phyloP scores from a whole-genome alignment of 371 early-diverging fungal genomes.

The Haplosporangium sp. region DNA sequence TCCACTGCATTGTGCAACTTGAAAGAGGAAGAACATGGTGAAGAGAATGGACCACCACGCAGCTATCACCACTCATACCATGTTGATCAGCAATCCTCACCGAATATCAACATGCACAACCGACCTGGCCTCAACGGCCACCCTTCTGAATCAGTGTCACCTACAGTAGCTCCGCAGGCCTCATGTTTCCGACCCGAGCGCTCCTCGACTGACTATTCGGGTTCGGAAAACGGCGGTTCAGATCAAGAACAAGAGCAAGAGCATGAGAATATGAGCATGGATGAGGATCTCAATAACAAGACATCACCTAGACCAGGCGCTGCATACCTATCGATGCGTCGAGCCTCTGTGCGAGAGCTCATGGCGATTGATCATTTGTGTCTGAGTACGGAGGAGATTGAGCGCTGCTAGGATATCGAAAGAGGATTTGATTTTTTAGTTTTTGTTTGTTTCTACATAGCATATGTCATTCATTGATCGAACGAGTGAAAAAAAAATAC shows the following conservation, averaged over 20 bases:
- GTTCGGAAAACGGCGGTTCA: slow-evolving; percentile 31
- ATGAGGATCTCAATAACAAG: neutral
- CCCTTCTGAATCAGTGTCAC: neutral
- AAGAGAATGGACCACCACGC: slow-evolving; percentile 5
- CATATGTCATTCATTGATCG: neutral
- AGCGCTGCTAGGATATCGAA: slow-evolving; percentile 6
- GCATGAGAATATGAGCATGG: slow-evolving; percentile 13
- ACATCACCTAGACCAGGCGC: slow-evolving; percentile 10
- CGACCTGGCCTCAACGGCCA: slow-evolving; percentile 4
- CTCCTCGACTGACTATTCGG: slow-evolving; percentile 25
- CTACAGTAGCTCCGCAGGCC: neutral
- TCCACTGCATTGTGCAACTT: slow-evolving; percentile 29
- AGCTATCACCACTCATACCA: slow-evolving; percentile 17
- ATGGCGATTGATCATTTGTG: slow-evolving; percentile 53
- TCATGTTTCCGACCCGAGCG: slow-evolving; percentile 14
- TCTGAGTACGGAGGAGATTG: slow-evolving; percentile 44
- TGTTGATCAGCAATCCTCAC: slow-evolving; percentile 10
- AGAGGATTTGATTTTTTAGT: neutral
- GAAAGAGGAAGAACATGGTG: slow-evolving; percentile 35
- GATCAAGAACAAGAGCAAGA: slow-evolving; percentile 23
- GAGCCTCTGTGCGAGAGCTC: slow-evolving; percentile 47
- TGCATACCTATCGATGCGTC: slow-evolving; percentile 31
- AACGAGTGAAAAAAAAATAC: neutral
- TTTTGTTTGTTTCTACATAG: neutral
- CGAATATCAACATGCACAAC: neutral